A percentile compares a stretch with the other conserved stretches of the same genome.
These are phyloP conservation scores for Sclerotinia glacialis DNA, from an alignment of 2,329 filamentous ascomycete genomes.

Conservation along the genomic window DNA sequence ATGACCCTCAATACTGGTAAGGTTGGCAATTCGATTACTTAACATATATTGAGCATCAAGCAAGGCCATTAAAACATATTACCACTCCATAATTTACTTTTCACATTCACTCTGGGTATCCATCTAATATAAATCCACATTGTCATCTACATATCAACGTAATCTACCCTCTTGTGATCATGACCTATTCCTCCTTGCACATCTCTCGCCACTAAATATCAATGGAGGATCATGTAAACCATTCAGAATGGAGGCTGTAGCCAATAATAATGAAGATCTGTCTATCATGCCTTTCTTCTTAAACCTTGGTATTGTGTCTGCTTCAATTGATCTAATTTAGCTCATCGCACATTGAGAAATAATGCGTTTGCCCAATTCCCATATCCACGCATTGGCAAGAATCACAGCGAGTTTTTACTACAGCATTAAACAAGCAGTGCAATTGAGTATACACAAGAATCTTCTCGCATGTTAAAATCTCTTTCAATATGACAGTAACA, in stretches of 20 bases:
- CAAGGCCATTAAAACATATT: neutral
- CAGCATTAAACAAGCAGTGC: neutral
- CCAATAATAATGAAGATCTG: too few relatives aligned
- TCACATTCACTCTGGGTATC: too few relatives aligned
- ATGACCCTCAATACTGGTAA: too few relatives aligned
- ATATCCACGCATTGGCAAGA: too few relatives aligned
- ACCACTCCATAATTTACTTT: neutral
- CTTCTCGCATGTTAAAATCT: neutral
- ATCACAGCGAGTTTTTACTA: neutral
- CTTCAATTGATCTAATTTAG: neutral
- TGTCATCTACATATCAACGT: neutral
- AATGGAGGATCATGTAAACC: neutral
- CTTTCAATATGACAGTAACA: neutral
- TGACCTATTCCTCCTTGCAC: neutral
- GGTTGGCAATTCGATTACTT: neutral
- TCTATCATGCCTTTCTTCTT: accelerated
- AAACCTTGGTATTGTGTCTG: accelerated
- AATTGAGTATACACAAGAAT: neutral
- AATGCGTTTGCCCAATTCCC: neutral
- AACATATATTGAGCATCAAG: neutral
- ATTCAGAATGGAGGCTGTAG: neutral
- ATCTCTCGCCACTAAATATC: too few relatives aligned
- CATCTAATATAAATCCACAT: neutral
- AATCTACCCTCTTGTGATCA: neutral
- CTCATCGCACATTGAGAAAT: neutral